Evolutionary conservation across 345 rosid genomes (phyloP), one percentile per base, ranked within the genome.

Genomic region (Lenwebbia sp.): DNA sequence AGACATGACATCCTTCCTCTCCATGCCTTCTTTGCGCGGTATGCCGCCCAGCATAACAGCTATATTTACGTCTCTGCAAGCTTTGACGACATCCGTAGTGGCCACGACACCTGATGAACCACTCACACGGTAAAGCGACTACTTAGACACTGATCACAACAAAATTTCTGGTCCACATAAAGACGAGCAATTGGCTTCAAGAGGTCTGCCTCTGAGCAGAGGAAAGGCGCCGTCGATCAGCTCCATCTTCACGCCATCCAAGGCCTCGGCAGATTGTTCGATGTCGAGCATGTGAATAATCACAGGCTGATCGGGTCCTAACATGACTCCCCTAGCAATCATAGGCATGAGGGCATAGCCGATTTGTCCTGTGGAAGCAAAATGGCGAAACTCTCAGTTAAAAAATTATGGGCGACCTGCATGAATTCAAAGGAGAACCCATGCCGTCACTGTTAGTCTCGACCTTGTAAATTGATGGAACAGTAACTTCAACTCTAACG

Each of bases 311-410:
- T 94, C 92, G n/a, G 92, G 92, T 52, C 99, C 99, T 47, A 96
- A 88, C 99, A 95, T 92, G 7, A 82, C 56, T 50, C 99, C 99
- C 86, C 93, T 91, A 3, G 99, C 99, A 86, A 95, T 92, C 97
- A 95, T 94, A 13, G 98, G 99, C 51, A 91, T 90, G 37, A 96
- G 91, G 57, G 98, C 95, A 89, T 96, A 95, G 10, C 99, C 98
- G 57, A 94, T 94, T 94, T 94, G 95, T 50, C 98, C 99, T 96
- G 92, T 76, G 57, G 17, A 86, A 54, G 44, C 86, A 84, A 40
- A 51, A 70, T 70, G 40, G 47, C 52, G 26, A 19, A 70, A 52
- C 81, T 70, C 81, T 10, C 13, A 7, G 47, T 70, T 37, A 37
- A 37, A 70, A 37, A 41, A 33, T 65, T 17, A 52, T 14, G 41